phyloP scores from a whole-genome alignment of 2,329 filamentous ascomycete species.

The Scedosporium minutisporum region DNA sequence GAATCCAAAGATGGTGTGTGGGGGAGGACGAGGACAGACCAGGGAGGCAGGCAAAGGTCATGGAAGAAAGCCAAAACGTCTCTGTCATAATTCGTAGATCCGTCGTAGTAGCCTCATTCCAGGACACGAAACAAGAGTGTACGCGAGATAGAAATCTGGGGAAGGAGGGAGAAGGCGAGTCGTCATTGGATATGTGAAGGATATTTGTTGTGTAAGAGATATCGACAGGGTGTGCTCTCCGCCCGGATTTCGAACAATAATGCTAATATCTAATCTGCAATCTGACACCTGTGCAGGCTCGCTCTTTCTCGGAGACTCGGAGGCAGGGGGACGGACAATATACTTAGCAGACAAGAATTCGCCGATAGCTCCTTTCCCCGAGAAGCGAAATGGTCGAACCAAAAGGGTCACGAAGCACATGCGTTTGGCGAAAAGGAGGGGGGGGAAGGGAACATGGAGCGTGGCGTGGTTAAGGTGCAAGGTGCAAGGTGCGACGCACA shows the following conservation, averaged over 20 bases:
- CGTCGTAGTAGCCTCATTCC: neutral
- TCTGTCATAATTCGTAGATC: neutral
- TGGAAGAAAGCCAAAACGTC: neutral
- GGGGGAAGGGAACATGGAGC: neutral
- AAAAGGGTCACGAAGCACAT: neutral
- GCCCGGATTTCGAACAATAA: neutral
- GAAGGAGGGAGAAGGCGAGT: neutral
- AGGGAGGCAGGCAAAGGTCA: neutral
- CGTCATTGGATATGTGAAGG: neutral
- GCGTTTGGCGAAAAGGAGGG: neutral
- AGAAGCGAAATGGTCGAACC: neutral
- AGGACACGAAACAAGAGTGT: neutral
- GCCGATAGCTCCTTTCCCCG: neutral
- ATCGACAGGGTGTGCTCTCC: neutral
- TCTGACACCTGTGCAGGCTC: neutral
- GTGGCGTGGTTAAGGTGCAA: neutral
- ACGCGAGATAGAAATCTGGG: neutral
- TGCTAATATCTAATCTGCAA: neutral
- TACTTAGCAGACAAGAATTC: neutral
- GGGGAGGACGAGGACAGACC: neutral
- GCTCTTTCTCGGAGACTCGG: conserved; percentile 1
- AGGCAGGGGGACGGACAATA: neutral
- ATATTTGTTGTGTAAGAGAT: neutral
- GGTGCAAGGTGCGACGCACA: too few relatives aligned
- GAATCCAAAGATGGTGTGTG: neutral